Percentiles rank a stretch among this genome's conserved stretches.
Evolutionary conservation across 169 alveolate species (phyloP).

Genomic region (Eimeria zaria): DNA sequence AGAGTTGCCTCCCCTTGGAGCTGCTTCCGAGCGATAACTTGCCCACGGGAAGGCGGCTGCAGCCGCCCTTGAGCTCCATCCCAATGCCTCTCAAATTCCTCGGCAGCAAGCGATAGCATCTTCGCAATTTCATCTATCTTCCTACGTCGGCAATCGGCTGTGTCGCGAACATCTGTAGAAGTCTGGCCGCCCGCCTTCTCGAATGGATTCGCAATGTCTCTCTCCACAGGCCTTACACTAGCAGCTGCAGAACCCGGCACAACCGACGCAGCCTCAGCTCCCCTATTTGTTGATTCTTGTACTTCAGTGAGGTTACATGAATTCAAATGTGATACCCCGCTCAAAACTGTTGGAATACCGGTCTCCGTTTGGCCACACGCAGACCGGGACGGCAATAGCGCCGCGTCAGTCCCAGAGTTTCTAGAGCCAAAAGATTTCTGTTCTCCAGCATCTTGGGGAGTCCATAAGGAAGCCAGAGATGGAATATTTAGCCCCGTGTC

Average conservation of each 20-base stretch:
- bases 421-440: neutral
- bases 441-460: neutral
- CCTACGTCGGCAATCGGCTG: neutral
- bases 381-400: neutral
- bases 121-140: constrained; percentile 2
- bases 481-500: neutral
- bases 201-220: neutral
- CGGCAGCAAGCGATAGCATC: neutral
- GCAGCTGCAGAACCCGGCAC: neutral
- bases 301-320: neutral
- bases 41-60: neutral
- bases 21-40: neutral
- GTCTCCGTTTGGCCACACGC: neutral
- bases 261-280: neutral
- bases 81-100: neutral
- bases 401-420: neutral
- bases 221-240: neutral
- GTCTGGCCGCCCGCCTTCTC: neutral
- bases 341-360: neutral
- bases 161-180: neutral
- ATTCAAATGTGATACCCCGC: neutral
- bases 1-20: neutral
- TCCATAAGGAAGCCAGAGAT: neutral
- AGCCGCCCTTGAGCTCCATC: neutral
- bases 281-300: neutral